These are phyloP conservation scores for Dothistroma pini DNA, from an alignment of 2,329 filamentous ascomycete species.

Conservation along the genomic window DNA sequence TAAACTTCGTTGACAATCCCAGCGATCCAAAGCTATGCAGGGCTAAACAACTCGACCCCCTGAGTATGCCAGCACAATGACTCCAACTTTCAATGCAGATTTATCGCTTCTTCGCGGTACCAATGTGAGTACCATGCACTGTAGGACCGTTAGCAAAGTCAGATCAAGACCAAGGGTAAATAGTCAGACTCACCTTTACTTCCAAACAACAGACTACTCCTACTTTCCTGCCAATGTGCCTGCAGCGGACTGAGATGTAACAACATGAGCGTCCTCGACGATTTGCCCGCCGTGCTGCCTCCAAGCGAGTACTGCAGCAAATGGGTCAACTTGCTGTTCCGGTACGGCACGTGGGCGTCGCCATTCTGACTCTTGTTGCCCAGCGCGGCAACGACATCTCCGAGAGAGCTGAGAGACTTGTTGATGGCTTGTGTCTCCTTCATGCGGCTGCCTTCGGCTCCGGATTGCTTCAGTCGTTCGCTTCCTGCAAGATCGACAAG, in stretches of 20 bases:
- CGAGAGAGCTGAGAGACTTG: conserved; percentile 83
- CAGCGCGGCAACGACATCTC: conserved; percentile 92
- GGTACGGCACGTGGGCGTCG: conserved; percentile 73
- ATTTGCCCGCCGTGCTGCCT: conserved; percentile 59
- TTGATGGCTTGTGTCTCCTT: conserved; percentile 98
- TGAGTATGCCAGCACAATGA: background rate
- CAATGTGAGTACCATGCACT: conserved; percentile 86
- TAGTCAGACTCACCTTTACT: conserved; percentile 57
- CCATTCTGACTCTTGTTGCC: conserved; percentile 71
- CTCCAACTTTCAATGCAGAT: conserved; percentile 15
- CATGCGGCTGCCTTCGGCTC: conserved; percentile 79
- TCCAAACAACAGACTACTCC: conserved; percentile 93
- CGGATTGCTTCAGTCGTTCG: conserved; percentile 82
- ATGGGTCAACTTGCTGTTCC: conserved; percentile 96
- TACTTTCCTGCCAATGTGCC: conserved; percentile 84
- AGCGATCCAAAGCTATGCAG: background rate
- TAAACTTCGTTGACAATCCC: background rate
- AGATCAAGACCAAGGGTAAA: background rate
- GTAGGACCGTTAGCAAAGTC: background rate
- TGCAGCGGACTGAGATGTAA: conserved; percentile 95
- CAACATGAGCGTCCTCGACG: conserved; percentile 95
- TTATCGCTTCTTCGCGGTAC: conserved; percentile 64
- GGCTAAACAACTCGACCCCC: background rate
- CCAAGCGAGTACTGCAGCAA: conserved; percentile 91
- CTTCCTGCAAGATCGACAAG: conserved; percentile 93